Evolutionary conservation across 2,329 filamentous ascomycete species (phyloP).

Genomic region (Trichoderma koningii): DNA sequence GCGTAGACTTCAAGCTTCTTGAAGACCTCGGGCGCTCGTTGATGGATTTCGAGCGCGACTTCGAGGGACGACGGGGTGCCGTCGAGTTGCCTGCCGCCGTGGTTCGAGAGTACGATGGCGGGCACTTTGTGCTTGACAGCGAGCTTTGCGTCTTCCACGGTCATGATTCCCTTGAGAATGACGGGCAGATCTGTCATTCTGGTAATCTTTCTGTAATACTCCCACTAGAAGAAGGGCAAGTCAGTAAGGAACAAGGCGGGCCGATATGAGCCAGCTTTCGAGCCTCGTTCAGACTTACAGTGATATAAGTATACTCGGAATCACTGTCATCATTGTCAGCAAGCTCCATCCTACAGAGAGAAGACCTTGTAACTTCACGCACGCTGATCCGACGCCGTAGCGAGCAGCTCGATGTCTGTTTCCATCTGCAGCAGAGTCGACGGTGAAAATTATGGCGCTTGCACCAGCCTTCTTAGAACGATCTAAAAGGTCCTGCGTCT

Average conservation of each 20-base stretch:
- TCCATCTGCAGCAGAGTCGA: conserved; percentile 45
- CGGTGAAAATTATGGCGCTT: conserved; percentile 43
- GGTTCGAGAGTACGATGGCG: conserved; percentile 47
- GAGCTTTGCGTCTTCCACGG: conserved; percentile 41
- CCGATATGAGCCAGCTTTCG: rapidly evolving
- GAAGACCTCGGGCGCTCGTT: conserved; percentile 44
- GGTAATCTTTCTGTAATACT: conserved; percentile 42
- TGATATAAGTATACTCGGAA: conserved; percentile 6
- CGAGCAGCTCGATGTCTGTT: conserved; percentile 47
- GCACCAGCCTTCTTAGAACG: conserved; percentile 40
- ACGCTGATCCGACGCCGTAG: conserved; percentile 44
- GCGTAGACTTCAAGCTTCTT: conserved; percentile 44
- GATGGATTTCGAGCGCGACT: conserved; percentile 44
- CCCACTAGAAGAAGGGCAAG: conserved; percentile 35
- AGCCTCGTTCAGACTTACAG: not conserved
- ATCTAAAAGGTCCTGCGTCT: conserved; percentile 38
- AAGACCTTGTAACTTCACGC: conserved; percentile 2
- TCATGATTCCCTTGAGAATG: conserved; percentile 46
- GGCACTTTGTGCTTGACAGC: conserved; percentile 39
- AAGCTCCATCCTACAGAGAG: not conserved
- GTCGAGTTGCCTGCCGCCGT: conserved; percentile 48
- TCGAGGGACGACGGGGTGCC: conserved; percentile 44
- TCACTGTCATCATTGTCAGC: not conserved
- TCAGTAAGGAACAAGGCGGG: not conserved
- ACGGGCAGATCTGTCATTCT: conserved; percentile 44